Evolutionary conservation across 2,329 filamentous ascomycete genomes (phyloP).

Genomic region (Colletotrichum gloeosporioides): DNA sequence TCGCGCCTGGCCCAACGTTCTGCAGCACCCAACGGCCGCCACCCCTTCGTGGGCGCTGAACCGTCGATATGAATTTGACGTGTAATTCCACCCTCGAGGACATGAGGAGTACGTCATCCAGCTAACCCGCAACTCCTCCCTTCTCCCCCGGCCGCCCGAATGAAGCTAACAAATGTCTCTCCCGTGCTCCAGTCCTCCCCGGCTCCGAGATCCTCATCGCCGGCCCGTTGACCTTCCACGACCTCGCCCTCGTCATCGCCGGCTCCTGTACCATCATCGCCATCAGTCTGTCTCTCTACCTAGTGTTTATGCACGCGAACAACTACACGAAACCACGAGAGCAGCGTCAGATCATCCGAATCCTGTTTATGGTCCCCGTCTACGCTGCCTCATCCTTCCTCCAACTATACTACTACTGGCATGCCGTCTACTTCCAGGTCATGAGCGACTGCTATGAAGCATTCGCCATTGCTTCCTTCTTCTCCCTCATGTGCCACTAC

Average conservation of each 20-base stretch:
- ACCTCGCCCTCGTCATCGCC: slow-evolving; percentile 57
- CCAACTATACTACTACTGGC: slow-evolving; percentile 75
- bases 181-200: slow-evolving; percentile 38
- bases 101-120: slow-evolving; percentile 42
- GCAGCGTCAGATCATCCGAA: slow-evolving; percentile 79
- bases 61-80: slow-evolving; percentile 37
- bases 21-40: background rate
- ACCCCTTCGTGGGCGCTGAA: background rate
- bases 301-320: slow-evolving; percentile 63
- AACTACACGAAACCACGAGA: slow-evolving; percentile 67
- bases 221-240: slow-evolving; percentile 58
- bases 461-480: slow-evolving; percentile 87
- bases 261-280: slow-evolving; percentile 55
- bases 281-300: slow-evolving; percentile 57
- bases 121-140: background rate
- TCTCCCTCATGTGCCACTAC: slow-evolving; percentile 82
- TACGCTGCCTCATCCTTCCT: slow-evolving; percentile 79
- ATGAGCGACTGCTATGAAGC: slow-evolving; percentile 88
- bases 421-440: slow-evolving; percentile 82
- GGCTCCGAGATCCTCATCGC: slow-evolving; percentile 53
- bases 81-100: slow-evolving; percentile 51
- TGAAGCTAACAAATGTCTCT: background rate
- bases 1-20: background rate
- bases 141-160: background rate
- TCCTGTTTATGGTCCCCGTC: slow-evolving; percentile 86